Evolutionary conservation across 495 filamentous ascomycete species (phyloP), one percentile per base, ranked within the genome.

Genomic region (Xylaria flabelliformis): DNA sequence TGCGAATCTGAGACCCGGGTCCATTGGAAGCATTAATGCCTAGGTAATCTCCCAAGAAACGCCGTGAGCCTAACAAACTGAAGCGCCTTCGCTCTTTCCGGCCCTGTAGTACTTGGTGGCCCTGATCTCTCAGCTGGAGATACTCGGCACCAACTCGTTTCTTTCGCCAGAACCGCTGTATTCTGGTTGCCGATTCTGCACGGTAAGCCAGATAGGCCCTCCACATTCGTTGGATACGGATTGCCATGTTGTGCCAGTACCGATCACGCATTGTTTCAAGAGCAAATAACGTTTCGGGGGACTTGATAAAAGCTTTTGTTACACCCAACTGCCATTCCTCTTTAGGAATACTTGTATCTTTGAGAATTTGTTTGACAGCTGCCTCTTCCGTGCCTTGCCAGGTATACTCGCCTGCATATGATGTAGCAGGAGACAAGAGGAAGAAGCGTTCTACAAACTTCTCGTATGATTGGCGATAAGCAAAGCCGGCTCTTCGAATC

Each of bases 231-330:
- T 99, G 97, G 73, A 99, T 98, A 41, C 97, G 89, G 62, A 94
- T 97, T 8, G 96, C 95, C 96, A 99, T 98, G 82, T 98, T 99
- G 80, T 97, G 94, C 95, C 95, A 98, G 82, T 98, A 98, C 29
- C 92, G 88, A 79, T 98, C 97, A 73, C 97, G 88, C 96, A 99
- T 98, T 51, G 96, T 93, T 80, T 99, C 97, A 21, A 99, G 85
- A 10, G 96, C 97, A 76, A 99, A 99, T 10, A 99, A 83, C 0
- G 97, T 98, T 83, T 99, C 97, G 2, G 97, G 97, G 0, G 97
- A 97, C 81, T 99, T 99, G 84, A 99, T 97, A 73, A 99, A 99
- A 53, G 93, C 95, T 82, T 98, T 99, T 7, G 92, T 94, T 48
- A 97, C 92, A 82, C 97, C 97, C 88, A 99, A 91, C 80, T 99